Evolutionary conservation across 164 flowering plant species (phyloP).

Genomic region (Sedum album): DNA sequence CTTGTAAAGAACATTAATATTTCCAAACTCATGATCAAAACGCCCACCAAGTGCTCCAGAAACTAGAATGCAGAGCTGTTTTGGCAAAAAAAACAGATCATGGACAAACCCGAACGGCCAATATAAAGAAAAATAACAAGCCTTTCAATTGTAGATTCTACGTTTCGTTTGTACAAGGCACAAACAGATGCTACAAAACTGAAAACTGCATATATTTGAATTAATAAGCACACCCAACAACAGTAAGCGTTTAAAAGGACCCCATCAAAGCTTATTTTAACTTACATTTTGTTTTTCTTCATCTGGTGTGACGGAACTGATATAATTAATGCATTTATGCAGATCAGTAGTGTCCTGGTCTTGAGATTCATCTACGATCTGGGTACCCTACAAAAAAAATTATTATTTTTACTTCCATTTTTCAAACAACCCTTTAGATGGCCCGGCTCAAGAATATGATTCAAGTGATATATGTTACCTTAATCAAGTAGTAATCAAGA

Average conservation of each 20-base stretch:
- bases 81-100: neutral
- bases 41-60: slow-evolving; percentile 97
- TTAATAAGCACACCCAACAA: neutral
- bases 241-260: neutral
- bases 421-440: neutral
- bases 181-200: neutral
- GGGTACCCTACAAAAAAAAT: slow-evolving; percentile 55
- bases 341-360: slow-evolving; percentile 96
- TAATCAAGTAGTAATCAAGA: slow-evolving; percentile 43
- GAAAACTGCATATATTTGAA: neutral
- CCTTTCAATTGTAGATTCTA: neutral
- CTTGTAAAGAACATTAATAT: slow-evolving; percentile 60
- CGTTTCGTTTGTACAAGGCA: neutral
- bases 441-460: no score
- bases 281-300: slow-evolving; percentile 53
- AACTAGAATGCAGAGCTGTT: slow-evolving; percentile 73
- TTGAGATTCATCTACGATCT: slow-evolving; percentile 54
- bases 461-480: slow-evolving; percentile 31
- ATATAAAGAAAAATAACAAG: neutral
- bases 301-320: slow-evolving; percentile 30
- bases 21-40: slow-evolving; percentile 91
- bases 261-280: neutral
- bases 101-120: neutral
- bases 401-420: neutral
- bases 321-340: slow-evolving; percentile 62